These are phyloP conservation scores for Claviceps sp. DNA, from an alignment of 2,329 filamentous ascomycete genomes.

Conservation along the genomic window DNA sequence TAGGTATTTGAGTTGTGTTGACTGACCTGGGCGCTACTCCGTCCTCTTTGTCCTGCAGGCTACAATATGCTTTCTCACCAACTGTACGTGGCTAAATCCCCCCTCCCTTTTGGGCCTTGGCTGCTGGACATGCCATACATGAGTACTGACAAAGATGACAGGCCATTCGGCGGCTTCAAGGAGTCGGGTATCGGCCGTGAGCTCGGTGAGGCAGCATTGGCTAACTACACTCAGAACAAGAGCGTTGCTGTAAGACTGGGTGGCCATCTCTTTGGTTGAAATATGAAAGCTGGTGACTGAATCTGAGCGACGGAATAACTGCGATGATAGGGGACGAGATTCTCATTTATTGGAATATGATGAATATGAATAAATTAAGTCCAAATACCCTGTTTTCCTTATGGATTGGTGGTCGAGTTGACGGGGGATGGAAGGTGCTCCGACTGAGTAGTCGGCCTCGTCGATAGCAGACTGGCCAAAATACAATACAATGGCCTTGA, in stretches of 20 bases:
- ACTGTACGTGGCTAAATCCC: constrained; percentile 1
- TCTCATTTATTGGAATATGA: not conserved
- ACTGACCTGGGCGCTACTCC: not conserved
- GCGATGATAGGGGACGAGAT: not conserved
- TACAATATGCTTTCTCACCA: constrained; percentile 43
- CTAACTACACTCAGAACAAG: constrained; percentile 58
- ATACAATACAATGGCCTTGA: too few relatives aligned
- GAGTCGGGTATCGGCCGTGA: constrained; percentile 68
- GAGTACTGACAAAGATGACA: constrained; percentile 3
- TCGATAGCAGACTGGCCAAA: too few relatives aligned
- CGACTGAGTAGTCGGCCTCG: too few relatives aligned
- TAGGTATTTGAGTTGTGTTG: not conserved
- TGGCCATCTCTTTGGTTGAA: constrained; percentile 8
- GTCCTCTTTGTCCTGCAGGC: constrained; percentile 8
- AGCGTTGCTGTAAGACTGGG: constrained; percentile 39
- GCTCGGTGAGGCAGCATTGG: constrained; percentile 52
- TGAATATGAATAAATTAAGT: too few relatives aligned
- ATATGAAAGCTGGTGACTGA: too few relatives aligned
- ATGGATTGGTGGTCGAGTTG: too few relatives aligned
- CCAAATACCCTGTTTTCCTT: too few relatives aligned
- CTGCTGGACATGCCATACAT: not conserved
- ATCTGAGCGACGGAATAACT: too few relatives aligned
- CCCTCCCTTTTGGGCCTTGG: not conserved
- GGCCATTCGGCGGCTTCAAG: constrained; percentile 65
- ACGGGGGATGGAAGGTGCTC: too few relatives aligned